Evolutionary conservation across 2,329 filamentous ascomycete genomes (phyloP).

Genomic region (Drechslera avenae): DNA sequence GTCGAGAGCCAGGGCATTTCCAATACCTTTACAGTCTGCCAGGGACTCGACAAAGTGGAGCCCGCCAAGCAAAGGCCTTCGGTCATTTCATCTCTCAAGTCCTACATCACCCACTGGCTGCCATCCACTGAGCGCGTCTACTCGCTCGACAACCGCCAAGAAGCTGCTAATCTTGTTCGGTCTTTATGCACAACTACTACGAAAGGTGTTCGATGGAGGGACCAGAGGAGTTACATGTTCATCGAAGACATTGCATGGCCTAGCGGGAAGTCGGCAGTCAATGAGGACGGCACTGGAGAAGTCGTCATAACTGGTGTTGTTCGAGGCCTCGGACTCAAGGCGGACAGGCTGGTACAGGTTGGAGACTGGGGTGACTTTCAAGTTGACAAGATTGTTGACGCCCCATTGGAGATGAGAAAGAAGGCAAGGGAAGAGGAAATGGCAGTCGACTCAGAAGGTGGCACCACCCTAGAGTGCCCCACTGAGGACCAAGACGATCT

Average conservation of each 20-base stretch:
- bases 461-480: constrained; percentile 70
- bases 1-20: constrained; percentile 95
- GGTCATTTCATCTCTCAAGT: constrained; percentile 81
- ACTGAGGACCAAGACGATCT: constrained; percentile 82
- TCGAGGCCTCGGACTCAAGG: constrained; percentile 83
- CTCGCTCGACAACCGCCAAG: constrained; percentile 84
- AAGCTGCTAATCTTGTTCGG: constrained; percentile 87
- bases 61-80: constrained; percentile 78
- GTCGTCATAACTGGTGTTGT: constrained; percentile 84
- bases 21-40: constrained; percentile 84
- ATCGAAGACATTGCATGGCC: constrained; percentile 81
- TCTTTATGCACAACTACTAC: constrained; percentile 90
- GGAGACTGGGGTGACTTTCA: constrained; percentile 95
- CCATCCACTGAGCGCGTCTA: constrained; percentile 90
- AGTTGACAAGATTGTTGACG: constrained; percentile 83
- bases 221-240: constrained; percentile 94
- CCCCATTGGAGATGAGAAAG: constrained; percentile 65
- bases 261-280: constrained; percentile 50
- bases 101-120: constrained; percentile 93
- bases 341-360: constrained; percentile 86
- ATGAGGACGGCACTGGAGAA: constrained; percentile 57
- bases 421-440: constrained; percentile 69
- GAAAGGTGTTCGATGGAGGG: constrained; percentile 93
- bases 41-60: constrained; percentile 77
- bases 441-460: constrained; percentile 64